A percentile compares a stretch with the other conserved stretches of the same genome.
These are phyloP conservation scores for Hypericum perforatum DNA, from an alignment of 345 rosid genomes.

Conservation along the genomic window DNA sequence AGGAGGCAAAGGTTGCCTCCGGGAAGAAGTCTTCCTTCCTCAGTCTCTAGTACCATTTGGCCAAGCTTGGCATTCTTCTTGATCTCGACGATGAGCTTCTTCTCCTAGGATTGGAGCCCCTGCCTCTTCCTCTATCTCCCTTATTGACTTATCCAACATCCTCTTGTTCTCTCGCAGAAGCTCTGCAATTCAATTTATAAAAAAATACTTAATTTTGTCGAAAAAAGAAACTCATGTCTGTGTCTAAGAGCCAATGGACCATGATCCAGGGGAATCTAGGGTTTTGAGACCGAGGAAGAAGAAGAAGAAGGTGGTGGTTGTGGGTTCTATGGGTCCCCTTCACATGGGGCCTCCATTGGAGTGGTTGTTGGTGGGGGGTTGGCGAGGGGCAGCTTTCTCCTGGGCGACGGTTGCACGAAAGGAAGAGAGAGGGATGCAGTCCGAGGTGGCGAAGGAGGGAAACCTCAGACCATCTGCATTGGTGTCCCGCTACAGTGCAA, in stretches of 20 bases:
- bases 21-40: constrained; percentile 80
- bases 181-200: constrained; percentile 30
- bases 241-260: not conserved
- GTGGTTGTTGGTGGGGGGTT: too few species aligned
- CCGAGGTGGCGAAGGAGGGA: too few species aligned
- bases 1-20: constrained; percentile 53
- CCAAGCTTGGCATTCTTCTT: constrained; percentile 95
- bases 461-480: too few species aligned
- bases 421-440: too few species aligned
- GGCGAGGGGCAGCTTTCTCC: too few species aligned
- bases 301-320: too few species aligned
- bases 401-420: too few species aligned
- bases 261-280: not conserved
- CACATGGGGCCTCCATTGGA: too few species aligned
- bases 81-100: constrained; percentile 80
- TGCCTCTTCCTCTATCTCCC: constrained; percentile 96
- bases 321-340: too few species aligned
- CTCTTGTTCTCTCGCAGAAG: constrained; percentile 91
- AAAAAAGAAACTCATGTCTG: not conserved
- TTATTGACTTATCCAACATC: constrained; percentile 91
- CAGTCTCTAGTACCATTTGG: constrained; percentile 94
- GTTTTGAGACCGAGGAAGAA: too few species aligned
- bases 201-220: not conserved
- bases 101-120: constrained; percentile 78
- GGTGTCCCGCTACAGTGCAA: too few species aligned